These are phyloP conservation scores for Daldinia caldariorum DNA, from an alignment of 495 filamentous ascomycete species.

Conservation along the genomic window DNA sequence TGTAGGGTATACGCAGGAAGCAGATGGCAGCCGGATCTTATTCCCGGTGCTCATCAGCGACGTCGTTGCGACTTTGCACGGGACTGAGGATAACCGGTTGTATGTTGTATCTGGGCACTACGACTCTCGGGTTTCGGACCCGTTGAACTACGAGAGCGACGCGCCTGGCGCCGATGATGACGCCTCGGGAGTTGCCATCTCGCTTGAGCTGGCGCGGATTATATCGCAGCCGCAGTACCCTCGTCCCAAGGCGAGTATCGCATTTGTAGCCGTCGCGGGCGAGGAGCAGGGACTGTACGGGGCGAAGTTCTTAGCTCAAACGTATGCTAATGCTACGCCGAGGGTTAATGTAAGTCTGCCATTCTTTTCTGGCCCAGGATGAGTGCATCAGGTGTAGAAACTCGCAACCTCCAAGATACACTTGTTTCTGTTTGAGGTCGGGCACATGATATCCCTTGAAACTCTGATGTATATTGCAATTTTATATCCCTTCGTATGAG, in stretches of 20 bases:
- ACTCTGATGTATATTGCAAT: background rate
- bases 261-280: slow-evolving; percentile 62
- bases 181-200: slow-evolving; percentile 52
- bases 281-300: slow-evolving; percentile 66
- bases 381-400: background rate
- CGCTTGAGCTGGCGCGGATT: slow-evolving; percentile 61
- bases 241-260: slow-evolving; percentile 58
- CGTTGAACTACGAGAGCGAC: slow-evolving; percentile 59
- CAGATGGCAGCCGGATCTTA: slow-evolving; percentile 52
- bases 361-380: background rate
- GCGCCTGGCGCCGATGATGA: slow-evolving; percentile 66
- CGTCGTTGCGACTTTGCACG: slow-evolving; percentile 61
- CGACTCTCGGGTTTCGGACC: slow-evolving; percentile 59
- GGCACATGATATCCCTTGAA: background rate
- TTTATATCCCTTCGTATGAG: background rate
- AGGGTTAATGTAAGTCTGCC: slow-evolving; percentile 42
- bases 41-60: slow-evolving; percentile 61
- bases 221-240: slow-evolving; percentile 50
- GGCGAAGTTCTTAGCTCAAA: slow-evolving; percentile 57
- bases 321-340: slow-evolving; percentile 54
- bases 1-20: slow-evolving; percentile 56
- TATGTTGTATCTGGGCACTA: slow-evolving; percentile 66
- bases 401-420: background rate
- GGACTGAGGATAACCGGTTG: slow-evolving; percentile 55
- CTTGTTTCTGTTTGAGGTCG: background rate